Evolutionary conservation across 495 filamentous ascomycete species (phyloP), one percentile per base, ranked within the genome.

Genomic region (Jackrogersella minutella): DNA sequence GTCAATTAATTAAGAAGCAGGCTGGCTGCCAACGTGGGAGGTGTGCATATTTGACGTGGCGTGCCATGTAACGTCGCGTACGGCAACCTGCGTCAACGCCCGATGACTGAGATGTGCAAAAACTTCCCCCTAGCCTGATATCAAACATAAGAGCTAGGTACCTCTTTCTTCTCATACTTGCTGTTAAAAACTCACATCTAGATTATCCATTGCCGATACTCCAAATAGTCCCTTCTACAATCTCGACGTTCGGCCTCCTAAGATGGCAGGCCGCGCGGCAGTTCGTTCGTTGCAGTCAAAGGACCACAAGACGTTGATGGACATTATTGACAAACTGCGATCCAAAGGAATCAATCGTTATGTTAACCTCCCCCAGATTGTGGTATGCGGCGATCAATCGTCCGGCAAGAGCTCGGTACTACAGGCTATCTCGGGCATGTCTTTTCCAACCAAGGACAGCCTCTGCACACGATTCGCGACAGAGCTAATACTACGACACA

Each of bases 381-480:
- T 91, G 7, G 88, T 92, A 13, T 90, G 85, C 70, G 90, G 90
- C 0, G 84, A 89, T 64, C 88, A 91, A 62, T 89, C 86, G 0
- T 84, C 84, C 1, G 89, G 90, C 1, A 92, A 91, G 58, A 90
- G 88, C 68, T 92, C 89, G 0, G 88, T 92, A 0, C 78, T 92
- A 0, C 85, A 92, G 74, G 89, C 87, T 0, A 85, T 93, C 34
- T 90, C 89, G 0, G 83, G 87, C n/a, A 83, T 92, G 5, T 79
- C 84, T 0, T 92, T 92, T 58, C 88, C 88, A 0, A 67, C 80
- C 13, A 85, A 87, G 22, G 82, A 82, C 58, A 85, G 80, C 44
- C 63, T 88, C 1, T 91, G 89, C 71, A 91, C 88, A 0, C 80
- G 87, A 0, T 90, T 90, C 50, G 83, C 87, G 0, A 91, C 87